Percentiles rank a stretch among this genome's conserved stretches.
Evolutionary conservation across 1,139 yeast species (phyloP).

Genomic region (Neolecta irregularis): DNA sequence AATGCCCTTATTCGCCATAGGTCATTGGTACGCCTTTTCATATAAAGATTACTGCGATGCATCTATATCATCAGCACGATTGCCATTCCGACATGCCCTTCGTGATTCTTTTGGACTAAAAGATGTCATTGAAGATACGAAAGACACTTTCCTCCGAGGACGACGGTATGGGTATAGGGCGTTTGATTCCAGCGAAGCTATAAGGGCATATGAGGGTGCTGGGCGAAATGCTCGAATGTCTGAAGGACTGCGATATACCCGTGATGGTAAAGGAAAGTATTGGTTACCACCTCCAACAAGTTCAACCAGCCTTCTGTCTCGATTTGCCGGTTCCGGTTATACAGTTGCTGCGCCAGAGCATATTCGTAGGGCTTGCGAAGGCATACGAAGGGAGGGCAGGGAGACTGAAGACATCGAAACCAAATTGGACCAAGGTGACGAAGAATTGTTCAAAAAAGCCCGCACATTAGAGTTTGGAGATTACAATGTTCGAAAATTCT

Average conservation of each 20-base stretch:
- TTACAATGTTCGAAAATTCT: slow-evolving; percentile 42
- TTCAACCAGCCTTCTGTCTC: slow-evolving; percentile 6
- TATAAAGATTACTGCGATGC: slow-evolving; percentile 83
- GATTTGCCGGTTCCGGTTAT: slow-evolving; percentile 1
- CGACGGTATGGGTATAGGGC: slow-evolving; percentile 64
- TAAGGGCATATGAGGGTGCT: slow-evolving; percentile 30
- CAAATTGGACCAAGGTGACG: slow-evolving; percentile 29
- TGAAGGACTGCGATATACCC: slow-evolving; percentile 68
- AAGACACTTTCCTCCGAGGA: slow-evolving; percentile 58
- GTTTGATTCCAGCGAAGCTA: slow-evolving; percentile 40
- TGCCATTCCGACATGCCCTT: slow-evolving; percentile 27
- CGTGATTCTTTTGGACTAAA: slow-evolving; percentile 61
- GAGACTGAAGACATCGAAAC: slow-evolving; percentile 16
- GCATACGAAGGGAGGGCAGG: slow-evolving; percentile 6
- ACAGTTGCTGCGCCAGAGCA: background rate
- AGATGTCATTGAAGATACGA: slow-evolving; percentile 67
- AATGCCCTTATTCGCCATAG: slow-evolving; percentile 67
- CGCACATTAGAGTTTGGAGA: slow-evolving; percentile 37
- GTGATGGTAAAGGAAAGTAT: slow-evolving; percentile 65
- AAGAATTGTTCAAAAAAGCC: slow-evolving; percentile 30
- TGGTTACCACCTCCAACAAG: slow-evolving; percentile 53
- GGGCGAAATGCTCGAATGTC: slow-evolving; percentile 59
- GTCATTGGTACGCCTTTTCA: slow-evolving; percentile 78
- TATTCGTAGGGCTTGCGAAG: slow-evolving; percentile 1
- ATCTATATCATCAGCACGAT: slow-evolving; percentile 97